phyloP scores from a whole-genome alignment of 768 basidiomycete genomes.

The Tulasnella sp. region DNA sequence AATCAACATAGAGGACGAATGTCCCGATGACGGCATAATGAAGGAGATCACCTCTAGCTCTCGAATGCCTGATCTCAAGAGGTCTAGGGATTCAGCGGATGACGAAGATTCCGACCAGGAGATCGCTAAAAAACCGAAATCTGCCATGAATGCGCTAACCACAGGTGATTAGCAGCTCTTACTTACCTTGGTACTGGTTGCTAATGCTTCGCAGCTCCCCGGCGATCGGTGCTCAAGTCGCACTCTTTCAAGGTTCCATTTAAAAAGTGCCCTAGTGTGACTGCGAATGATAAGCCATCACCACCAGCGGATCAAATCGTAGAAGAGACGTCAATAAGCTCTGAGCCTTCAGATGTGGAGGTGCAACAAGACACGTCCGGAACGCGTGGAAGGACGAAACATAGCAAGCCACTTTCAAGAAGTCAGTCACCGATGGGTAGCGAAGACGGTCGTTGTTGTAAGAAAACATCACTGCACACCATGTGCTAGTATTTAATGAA shows the following conservation, averaged over 20 bases:
- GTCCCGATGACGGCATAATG: background rate
- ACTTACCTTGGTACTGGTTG: too few species aligned
- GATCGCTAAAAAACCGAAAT: background rate
- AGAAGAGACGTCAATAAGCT: too few species aligned
- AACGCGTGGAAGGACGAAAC: background rate
- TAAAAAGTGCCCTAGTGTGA: too few species aligned
- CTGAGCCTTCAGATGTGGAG: too few species aligned
- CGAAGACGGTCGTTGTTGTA: background rate
- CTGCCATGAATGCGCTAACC: background rate
- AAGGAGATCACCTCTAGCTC: background rate
- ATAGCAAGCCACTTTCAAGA: background rate
- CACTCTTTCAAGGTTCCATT: too few species aligned
- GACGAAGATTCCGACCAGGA: background rate
- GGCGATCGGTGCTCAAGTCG: too few species aligned
- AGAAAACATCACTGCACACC: background rate
- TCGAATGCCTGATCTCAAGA: background rate
- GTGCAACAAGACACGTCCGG: background rate
- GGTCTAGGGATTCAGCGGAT: background rate
- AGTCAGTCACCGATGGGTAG: background rate
- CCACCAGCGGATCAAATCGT: too few species aligned
- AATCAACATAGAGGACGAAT: background rate
- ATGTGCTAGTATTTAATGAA: background rate
- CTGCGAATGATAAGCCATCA: too few species aligned
- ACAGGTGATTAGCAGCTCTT: background rate
- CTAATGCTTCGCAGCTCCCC: too few species aligned